phyloP scores from a whole-genome alignment of 305 asterid species.

The Fraxinus sp. region DNA sequence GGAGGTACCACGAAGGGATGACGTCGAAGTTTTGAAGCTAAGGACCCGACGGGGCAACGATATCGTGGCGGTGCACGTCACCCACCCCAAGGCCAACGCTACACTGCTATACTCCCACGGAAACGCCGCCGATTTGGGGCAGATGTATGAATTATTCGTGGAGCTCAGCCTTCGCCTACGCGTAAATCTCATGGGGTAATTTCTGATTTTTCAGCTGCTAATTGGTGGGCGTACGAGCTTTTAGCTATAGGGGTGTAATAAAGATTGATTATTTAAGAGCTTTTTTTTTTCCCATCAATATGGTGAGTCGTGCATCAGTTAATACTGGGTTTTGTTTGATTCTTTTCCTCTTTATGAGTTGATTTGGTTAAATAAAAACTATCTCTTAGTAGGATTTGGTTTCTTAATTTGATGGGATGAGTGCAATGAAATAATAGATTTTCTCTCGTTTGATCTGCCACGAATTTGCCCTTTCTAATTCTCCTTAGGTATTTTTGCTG shows the following conservation, averaged over 20 bases:
- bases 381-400: not conserved
- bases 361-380: not conserved
- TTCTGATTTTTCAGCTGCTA: not conserved
- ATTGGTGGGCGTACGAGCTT: not conserved
- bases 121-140: constrained; percentile 98
- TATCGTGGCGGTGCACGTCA: constrained; percentile 79
- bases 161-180: constrained; percentile 96
- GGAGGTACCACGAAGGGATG: constrained; percentile 78
- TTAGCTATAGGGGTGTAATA: not conserved
- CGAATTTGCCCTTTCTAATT: not conserved
- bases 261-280: not conserved
- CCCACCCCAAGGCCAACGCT: constrained; percentile 79
- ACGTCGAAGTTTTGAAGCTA: constrained; percentile 71
- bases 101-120: constrained; percentile 95
- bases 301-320: not conserved
- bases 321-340: not conserved
- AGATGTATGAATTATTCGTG: constrained; percentile 97
- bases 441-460: not conserved
- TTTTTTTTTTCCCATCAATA: not conserved
- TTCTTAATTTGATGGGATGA: not conserved
- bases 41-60: constrained; percentile 90
- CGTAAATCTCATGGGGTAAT: constrained; percentile 84
- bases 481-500: not conserved
- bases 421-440: not conserved
- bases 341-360: not conserved